Evolutionary conservation across 1,284 basidiomycete species (phyloP), one percentile per base, ranked within the genome.

Genomic region (Meira nashicola): DNA sequence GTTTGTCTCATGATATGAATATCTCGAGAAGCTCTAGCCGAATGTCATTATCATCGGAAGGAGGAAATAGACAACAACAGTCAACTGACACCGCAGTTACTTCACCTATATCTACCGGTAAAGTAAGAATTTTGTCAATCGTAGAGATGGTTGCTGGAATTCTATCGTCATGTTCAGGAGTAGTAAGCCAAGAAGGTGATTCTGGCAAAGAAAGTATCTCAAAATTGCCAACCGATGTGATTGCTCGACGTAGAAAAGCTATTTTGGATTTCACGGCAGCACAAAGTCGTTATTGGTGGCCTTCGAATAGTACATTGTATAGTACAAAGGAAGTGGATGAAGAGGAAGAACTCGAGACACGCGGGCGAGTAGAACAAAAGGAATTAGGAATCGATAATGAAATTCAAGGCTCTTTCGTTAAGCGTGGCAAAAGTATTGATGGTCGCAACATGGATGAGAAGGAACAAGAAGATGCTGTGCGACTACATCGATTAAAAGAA

Each of bases 71-170:
- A 39, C 49, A 1, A 46, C 40, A 5, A 21, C 17, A 23, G 6
- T 48, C 46, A 48, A 9, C 21, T 12, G 46, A 48, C 17, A 5
- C 12, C 5, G 46, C 12, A 7, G 4, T 33, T 33, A 4, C 28
- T 4, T 4, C 46, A 5, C 46, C 46, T 14, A 48, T 48, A n/a
- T 21, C 25, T n/a, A 21, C 7, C 23, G 25, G 57, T 28, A 33
- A 39, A 33, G 48, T 53, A n/a, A 64, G 64, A 54, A 54, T 70
- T 11, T 62, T 74, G 25, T 63, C 60, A 63, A 65, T 73, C 23
- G 43, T 63, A 55, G 73, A 73, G 54, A 67, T 86, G 62, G 60
- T 75, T 14, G 61, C 64, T 58, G 55, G 68, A 41, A 63, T 74
- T 17, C 62, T 75, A 1, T 63, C 70, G 2, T 58, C 57, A 1